Conservation (phyloP, 2,329 filamentous ascomycete genomes). For the Sporothrix phasma region DNA sequence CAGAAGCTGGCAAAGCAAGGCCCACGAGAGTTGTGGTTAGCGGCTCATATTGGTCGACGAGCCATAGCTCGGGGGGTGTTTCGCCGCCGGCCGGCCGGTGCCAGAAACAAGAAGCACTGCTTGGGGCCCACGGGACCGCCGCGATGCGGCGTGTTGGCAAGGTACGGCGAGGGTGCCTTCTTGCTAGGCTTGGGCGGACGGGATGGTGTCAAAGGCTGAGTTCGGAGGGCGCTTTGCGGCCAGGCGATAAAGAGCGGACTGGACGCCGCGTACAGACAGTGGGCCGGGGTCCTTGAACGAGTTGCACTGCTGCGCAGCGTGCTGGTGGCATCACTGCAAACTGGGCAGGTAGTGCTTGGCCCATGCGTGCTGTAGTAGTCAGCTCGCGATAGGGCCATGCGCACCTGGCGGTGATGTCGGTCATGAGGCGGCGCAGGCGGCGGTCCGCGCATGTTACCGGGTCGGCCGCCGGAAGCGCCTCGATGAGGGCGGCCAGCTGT, state of each 20-base stretch:
- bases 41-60: constrained; percentile 30
- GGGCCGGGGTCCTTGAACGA: constrained; percentile 53
- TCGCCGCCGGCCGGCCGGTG: no score
- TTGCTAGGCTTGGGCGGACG: constrained; percentile 34
- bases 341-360: constrained; percentile 49
- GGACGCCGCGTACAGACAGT: constrained; percentile 39
- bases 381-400: constrained; percentile 33
- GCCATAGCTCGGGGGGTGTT: constrained; percentile 13
- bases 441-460: constrained; percentile 23
- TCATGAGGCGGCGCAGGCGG: constrained; percentile 37
- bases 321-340: constrained; percentile 45
- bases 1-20: constrained; percentile 46
- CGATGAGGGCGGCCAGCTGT: constrained; percentile 11
- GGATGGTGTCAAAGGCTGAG: constrained; percentile 37
- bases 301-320: constrained; percentile 48
- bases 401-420: constrained; percentile 44
- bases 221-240: constrained; percentile 41
- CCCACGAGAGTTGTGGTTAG: constrained; percentile 33
- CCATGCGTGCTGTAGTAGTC: constrained; percentile 41
- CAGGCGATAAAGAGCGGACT: constrained; percentile 44
- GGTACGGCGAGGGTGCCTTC: not conserved
- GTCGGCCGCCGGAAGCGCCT: constrained; percentile 2
- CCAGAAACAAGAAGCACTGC: no score
- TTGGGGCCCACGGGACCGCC: no score
- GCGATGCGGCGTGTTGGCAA: no score